phyloP scores from a whole-genome alignment of 2,329 filamentous ascomycete genomes.

The Fusarium penzigii region DNA sequence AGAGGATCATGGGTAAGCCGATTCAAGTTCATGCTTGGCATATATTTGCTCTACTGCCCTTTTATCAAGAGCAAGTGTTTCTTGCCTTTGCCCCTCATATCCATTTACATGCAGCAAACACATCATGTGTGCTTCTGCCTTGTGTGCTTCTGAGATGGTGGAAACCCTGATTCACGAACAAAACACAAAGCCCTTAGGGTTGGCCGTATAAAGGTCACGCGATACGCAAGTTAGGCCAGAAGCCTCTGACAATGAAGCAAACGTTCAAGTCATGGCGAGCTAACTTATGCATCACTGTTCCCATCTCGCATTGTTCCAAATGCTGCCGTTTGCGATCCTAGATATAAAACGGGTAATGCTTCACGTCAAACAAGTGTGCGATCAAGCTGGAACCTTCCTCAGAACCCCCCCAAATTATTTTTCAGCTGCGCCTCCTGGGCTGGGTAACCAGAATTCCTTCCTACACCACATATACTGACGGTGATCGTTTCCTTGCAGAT shows the following conservation, averaged over 20 bases:
- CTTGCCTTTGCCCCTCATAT: too few species aligned
- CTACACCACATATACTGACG: background rate
- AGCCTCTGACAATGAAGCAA: background rate
- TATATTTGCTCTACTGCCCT: background rate
- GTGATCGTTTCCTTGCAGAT: background rate
- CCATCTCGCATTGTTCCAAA: background rate
- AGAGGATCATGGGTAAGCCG: constrained; percentile 24
- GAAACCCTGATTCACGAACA: background rate
- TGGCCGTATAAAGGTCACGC: background rate
- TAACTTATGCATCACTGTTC: background rate
- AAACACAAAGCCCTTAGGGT: background rate
- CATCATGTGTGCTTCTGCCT: background rate
- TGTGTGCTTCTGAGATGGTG: background rate
- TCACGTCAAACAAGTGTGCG: background rate
- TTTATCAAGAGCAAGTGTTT: too few species aligned
- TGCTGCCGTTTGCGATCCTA: background rate
- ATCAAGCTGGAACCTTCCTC: background rate
- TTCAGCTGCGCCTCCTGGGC: background rate
- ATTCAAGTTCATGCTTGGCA: background rate
- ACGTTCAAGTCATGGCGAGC: background rate
- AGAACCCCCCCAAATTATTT: background rate
- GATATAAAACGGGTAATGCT: background rate
- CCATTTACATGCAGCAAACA: background rate
- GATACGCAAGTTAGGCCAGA: background rate
- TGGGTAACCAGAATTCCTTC: too few species aligned